Evolutionary conservation across 805 yeast genomes (phyloP), one percentile per base, ranked within the genome.

Genomic region (Schizosaccharomyces octosporus): DNA sequence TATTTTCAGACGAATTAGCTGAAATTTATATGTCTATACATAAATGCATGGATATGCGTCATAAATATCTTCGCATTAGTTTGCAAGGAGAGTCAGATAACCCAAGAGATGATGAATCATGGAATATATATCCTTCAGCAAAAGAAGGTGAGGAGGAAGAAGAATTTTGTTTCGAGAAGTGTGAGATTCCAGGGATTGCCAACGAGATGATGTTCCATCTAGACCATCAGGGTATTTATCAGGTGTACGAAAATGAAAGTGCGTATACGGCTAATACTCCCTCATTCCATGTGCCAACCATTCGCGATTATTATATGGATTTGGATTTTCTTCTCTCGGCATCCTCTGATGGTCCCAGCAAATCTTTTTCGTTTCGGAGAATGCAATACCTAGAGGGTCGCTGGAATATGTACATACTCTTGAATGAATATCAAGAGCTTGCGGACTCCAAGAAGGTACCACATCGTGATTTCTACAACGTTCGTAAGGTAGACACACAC

Each of bases 401-500:
- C 69, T 93, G 97, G 97, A 87, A 89, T 71, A 72, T 93, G 72
- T 93, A 90, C 74, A 80, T 81, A 64, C 72, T 93, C 64, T 75
- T 90, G 66, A 93, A 93, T 69, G 97, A 90, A 69, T 89, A 86
- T 70, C 93, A 87, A 69, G 99, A 93, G 71, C 84, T 84, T 21
- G 82, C 89, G 19, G 93, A 86, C 65, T 83, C 95, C 9, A 93
- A 93, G 41, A 39, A 82, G 63, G 89, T 89, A 66, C 97, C 97
- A 4, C 99, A 93, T 71, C 82, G 99, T 71, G 99, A 90, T 72
- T 93, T 90, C 69, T 90, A 90, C 74, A 90, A 90, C 68, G 95
- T 88, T 55, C 81, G 97, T 74, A 90, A 90, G 71, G 97, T 93
- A 48, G 98, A 90, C 70, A 93, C 97, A 21, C 99, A 93, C 76